These are phyloP conservation scores for Torulaspora gathmanii DNA, from an alignment of 805 yeast species.

Conservation along the genomic window DNA sequence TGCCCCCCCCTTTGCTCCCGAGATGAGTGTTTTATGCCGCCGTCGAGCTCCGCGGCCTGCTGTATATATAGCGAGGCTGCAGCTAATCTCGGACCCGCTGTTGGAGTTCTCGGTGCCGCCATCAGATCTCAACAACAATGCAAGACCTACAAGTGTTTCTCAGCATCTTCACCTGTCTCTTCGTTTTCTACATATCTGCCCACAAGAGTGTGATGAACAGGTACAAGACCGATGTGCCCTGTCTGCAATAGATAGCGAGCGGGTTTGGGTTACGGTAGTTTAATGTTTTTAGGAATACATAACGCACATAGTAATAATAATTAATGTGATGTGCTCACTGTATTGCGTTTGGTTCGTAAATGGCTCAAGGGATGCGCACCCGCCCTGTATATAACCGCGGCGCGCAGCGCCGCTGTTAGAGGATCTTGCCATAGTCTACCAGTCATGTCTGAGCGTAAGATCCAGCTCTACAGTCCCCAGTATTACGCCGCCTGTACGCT, in stretches of 20 bases:
- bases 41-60: not conserved
- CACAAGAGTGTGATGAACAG: slow-evolving; percentile 30
- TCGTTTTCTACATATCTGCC: slow-evolving; percentile 25
- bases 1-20: no score
- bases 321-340: not conserved
- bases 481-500: slow-evolving; percentile 45
- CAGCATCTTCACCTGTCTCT: slow-evolving; percentile 25
- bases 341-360: not conserved
- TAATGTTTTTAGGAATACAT: no score
- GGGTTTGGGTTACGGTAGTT: not conserved
- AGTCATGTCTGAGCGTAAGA: slow-evolving; percentile 8
- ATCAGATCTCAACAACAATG: slow-evolving; percentile 12
- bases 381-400: not conserved
- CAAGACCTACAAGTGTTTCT: slow-evolving; percentile 29
- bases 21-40: no score
- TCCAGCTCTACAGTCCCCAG: slow-evolving; percentile 26
- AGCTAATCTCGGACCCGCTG: not conserved
- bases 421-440: no score
- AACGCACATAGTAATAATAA: not conserved
- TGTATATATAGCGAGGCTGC: not conserved
- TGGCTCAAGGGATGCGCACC: not conserved
- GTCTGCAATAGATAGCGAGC: slow-evolving; percentile 14
- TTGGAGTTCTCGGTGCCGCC: no score
- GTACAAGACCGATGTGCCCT: slow-evolving; percentile 27
- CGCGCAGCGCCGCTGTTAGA: not conserved